Percentiles rank a stretch among this genome's conserved stretches.
These are phyloP conservation scores for Exophiala oligosperma DNA, from an alignment of 2,329 filamentous ascomycete species.

Conservation along the genomic window DNA sequence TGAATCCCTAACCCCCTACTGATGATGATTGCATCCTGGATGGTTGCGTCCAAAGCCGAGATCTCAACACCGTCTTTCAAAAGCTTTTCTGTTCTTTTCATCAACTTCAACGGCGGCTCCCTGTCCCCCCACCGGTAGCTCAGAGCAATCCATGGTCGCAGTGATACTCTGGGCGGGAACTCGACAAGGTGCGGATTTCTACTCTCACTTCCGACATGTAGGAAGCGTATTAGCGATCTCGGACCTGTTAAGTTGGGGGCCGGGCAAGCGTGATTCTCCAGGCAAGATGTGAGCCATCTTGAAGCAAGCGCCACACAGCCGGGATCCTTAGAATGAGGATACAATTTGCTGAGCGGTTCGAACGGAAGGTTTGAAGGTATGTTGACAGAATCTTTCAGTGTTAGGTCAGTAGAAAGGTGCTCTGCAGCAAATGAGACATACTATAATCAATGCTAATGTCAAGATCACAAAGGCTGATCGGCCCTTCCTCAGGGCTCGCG, in stretches of 20 bases:
- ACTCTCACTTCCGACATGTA: background rate
- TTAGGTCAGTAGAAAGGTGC: background rate
- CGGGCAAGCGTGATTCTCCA: background rate
- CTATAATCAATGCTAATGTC: background rate
- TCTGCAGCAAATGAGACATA: background rate
- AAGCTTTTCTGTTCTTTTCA: background rate
- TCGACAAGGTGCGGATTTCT: background rate
- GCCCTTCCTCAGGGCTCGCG: background rate
- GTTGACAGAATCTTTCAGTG: background rate
- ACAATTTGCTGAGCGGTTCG: background rate
- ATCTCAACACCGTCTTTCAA: background rate
- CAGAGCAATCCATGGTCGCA: slow-evolving; percentile 1
- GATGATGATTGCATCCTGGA: background rate
- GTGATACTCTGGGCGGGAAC: background rate
- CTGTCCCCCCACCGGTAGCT: slow-evolving; percentile 1
- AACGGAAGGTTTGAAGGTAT: background rate
- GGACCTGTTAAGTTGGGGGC: background rate
- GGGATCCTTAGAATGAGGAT: background rate
- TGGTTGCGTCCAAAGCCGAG: background rate
- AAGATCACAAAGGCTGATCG: background rate
- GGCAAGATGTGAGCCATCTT: slow-evolving; percentile 1
- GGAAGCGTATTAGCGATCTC: background rate
- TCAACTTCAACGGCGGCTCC: background rate
- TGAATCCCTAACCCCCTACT: background rate
- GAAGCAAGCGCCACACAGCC: slow-evolving; percentile 1